Base-by-base conservation (phyloP, 305 asterid genomes). In the Solanum aculeatissimum region DNA sequence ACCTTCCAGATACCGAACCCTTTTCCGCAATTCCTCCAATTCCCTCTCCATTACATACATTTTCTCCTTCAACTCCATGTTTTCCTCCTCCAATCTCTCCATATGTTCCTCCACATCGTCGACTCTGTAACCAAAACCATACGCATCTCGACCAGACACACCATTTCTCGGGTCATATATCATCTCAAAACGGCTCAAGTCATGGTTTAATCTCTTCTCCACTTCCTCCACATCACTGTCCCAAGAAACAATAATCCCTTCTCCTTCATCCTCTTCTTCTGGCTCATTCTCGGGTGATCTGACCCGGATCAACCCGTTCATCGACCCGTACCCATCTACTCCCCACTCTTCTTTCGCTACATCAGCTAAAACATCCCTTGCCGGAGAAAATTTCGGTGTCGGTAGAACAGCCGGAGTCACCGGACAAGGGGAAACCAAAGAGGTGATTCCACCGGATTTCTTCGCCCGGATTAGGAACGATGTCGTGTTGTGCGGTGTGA, bases 301-400 rank as follows among this genome's bases (percentile, higher is more conserved):
- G 85, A 92, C 84, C 86, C 93, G 87, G 86, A 92, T 92, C 88
- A 94, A 83, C 49, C 97, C 98, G 84, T 92, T 93, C 98, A 94
- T 94, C 12, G 98, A 92, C 40, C 98, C 98, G 80, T 94, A 93
- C 29, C 95, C 97, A 88, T 94, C 96, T 49, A 90, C 91, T 21
- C 93, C 95, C 94, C 93, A 91, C 87, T 92, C 93, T 66, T 87
- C 91, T 88, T 91, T 89, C 14, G 96, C 98, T 92, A 90, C 92
- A 85, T 94, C 97, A 84, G 91, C 97, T 75, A 93, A 85, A 49
- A 89, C 92, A 87, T 94, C 98, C 62, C 92, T 90, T 2, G 94
- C 89, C 15, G 98, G 97, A 10, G 98, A 94, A 83, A 93, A 90
- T 29, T 89, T 89, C 9, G 97, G 98, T 0, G 97, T 94, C 8